These are phyloP conservation scores for Brassica juncea DNA, from an alignment of 345 rosid species.

Conservation along the genomic window DNA sequence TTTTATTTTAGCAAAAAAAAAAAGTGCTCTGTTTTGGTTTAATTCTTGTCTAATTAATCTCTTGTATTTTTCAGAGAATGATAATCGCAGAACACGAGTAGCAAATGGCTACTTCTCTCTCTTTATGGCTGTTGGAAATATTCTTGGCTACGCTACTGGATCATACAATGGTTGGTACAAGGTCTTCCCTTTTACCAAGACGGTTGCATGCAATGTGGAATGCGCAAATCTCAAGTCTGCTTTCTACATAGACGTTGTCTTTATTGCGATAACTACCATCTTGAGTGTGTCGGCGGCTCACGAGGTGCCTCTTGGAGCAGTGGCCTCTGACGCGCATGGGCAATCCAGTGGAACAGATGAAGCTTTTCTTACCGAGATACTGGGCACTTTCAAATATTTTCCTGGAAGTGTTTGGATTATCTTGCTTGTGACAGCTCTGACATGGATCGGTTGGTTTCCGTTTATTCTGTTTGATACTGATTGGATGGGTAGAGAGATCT, in stretches of 20 bases:
- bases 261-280: conserved; percentile 64
- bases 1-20: no score
- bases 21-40: neutral
- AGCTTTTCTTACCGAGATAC: conserved; percentile 87
- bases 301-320: conserved; percentile 55
- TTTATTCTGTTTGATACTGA: conserved; percentile 92
- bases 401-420: conserved; percentile 59
- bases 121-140: conserved; percentile 89
- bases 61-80: conserved; percentile 62
- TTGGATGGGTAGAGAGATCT: conserved; percentile 97
- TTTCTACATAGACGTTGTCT: conserved; percentile 70
- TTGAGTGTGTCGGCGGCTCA: conserved; percentile 68
- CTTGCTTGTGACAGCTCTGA: conserved; percentile 76
- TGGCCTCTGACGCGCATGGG: conserved; percentile 49
- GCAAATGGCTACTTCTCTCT: conserved; percentile 95
- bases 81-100: conserved; percentile 83
- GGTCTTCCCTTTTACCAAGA: conserved; percentile 73
- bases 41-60: conserved; percentile 5
- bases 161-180: conserved; percentile 86
- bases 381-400: conserved; percentile 87
- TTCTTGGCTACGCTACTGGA: conserved; percentile 95
- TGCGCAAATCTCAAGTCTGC: conserved; percentile 97
- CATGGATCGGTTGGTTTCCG: conserved; percentile 96
- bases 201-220: conserved; percentile 70
- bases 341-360: conserved; percentile 57